phyloP scores from a whole-genome alignment of 768 basidiomycete genomes.

The Clitopilus hobsonii region DNA sequence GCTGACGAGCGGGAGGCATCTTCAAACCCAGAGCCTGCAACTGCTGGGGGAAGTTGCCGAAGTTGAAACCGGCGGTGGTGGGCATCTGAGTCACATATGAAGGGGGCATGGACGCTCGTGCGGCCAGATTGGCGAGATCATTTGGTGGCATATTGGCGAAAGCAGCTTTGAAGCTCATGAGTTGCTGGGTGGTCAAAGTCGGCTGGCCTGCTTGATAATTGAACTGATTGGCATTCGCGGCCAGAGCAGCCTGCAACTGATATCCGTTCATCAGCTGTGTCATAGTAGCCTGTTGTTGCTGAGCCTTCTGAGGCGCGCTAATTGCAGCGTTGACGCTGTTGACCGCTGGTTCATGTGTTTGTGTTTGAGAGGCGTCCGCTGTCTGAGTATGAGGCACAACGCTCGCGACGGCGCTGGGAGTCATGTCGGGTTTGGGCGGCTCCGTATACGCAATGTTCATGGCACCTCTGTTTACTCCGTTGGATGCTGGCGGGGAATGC shows the following conservation, averaged over 20 bases:
- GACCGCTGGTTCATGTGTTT: conserved; percentile 12
- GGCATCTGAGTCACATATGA: conserved; percentile 15
- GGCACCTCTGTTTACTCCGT: conserved; percentile 35
- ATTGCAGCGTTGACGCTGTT: conserved; percentile 19
- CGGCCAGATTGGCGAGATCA: conserved; percentile 38
- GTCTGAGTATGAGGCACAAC: conserved; percentile 16
- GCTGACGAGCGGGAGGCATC: conserved; percentile 33
- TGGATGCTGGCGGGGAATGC: conserved; percentile 32
- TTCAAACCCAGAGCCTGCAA: conserved; percentile 35
- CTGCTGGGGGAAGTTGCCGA: conserved; percentile 24
- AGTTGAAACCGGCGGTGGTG: conserved; percentile 28
- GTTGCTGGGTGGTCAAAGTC: conserved; percentile 12
- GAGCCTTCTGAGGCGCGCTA: conserved; percentile 32
- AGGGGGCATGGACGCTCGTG: conserved; percentile 34
- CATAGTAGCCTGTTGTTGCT: conserved; percentile 11
- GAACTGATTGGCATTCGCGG: not conserved
- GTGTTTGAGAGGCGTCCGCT: conserved; percentile 21
- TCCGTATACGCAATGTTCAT: conserved; percentile 47
- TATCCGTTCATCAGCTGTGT: not conserved
- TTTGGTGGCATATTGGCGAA: conserved; percentile 15
- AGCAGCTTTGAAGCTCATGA: conserved; percentile 13
- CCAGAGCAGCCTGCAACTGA: not conserved
- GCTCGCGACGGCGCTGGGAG: conserved; percentile 13
- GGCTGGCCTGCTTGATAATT: conserved; percentile 7
- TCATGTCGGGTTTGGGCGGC: conserved; percentile 27